Conservation (phyloP, 1,284 basidiomycete genomes). For the Cerioporus squamosus region DNA sequence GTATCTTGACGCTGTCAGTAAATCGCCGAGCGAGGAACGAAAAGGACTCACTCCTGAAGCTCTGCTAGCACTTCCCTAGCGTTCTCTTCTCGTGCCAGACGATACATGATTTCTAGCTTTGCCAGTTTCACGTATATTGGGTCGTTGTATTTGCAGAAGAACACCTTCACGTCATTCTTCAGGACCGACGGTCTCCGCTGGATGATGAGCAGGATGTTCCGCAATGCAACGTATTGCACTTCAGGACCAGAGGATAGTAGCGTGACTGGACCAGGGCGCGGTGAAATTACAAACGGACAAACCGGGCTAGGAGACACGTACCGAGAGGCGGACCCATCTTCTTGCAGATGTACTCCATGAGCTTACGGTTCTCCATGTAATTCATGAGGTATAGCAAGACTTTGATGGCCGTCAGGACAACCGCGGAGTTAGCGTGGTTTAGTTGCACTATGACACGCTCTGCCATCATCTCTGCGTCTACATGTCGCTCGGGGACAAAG, state of each 20-base stretch:
- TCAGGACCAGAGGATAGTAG: slow-evolving; percentile 95
- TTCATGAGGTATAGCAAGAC: slow-evolving; percentile 98
- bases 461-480: slow-evolving; percentile 92
- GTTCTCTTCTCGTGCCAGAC: slow-evolving; percentile 90
- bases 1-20: slow-evolving; percentile 61
- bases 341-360: slow-evolving; percentile 90
- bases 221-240: slow-evolving; percentile 96
- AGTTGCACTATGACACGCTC: slow-evolving; percentile 93
- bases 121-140: slow-evolving; percentile 99
- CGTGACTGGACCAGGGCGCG: slow-evolving; percentile 63
- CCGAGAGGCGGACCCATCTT: slow-evolving; percentile 98
- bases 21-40: not conserved
- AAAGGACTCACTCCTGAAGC: slow-evolving; percentile 80
- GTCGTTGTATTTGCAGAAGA: slow-evolving; percentile 99
- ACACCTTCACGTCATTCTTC: slow-evolving; percentile 97
- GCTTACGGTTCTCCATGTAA: slow-evolving; percentile 91
- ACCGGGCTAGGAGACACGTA: slow-evolving; percentile 39
- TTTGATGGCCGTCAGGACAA: slow-evolving; percentile 94
- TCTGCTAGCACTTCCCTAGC: slow-evolving; percentile 92
- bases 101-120: slow-evolving; percentile 98
- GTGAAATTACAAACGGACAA: not conserved
- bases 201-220: slow-evolving; percentile 97
- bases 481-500: slow-evolving; percentile 86
- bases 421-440: slow-evolving; percentile 94
- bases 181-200: slow-evolving; percentile 92